Evolutionary conservation across 805 yeast genomes (phyloP).

Genomic region (Candida loeiensis): DNA sequence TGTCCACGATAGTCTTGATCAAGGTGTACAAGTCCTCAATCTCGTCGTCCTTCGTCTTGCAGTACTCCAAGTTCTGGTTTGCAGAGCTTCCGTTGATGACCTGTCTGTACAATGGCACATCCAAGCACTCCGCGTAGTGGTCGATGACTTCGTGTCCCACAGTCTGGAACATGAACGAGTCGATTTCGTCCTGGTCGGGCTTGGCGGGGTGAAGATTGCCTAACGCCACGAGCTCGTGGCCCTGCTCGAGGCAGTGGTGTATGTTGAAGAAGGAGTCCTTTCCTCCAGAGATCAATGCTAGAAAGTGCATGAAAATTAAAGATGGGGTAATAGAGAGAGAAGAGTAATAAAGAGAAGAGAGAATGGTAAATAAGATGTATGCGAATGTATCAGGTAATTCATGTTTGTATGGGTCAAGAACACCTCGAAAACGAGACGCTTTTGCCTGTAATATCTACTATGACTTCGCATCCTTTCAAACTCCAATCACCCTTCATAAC

Average conservation of each 20-base stretch:
- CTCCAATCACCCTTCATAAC: too few relatives aligned
- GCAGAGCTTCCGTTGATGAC: conserved; percentile 60
- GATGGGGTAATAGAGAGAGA: background rate
- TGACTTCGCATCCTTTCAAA: too few relatives aligned
- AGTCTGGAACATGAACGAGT: conserved; percentile 96
- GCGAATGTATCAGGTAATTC: too few relatives aligned
- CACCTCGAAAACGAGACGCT: too few relatives aligned
- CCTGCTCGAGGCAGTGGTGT: conserved; percentile 77
- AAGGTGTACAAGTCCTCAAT: conserved; percentile 75
- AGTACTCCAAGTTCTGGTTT: conserved; percentile 67
- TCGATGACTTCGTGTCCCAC: conserved; percentile 84
- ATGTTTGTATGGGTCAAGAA: too few relatives aligned
- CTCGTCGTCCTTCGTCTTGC: conserved; percentile 69
- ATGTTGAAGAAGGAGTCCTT: conserved; percentile 93
- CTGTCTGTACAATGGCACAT: conserved; percentile 73
- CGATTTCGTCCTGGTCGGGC: conserved; percentile 56
- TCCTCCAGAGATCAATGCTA: conserved; percentile 92
- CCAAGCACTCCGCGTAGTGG: conserved; percentile 64
- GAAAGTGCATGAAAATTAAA: conserved; percentile 65
- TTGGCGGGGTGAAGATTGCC: conserved; percentile 76
- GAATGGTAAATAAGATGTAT: too few relatives aligned
- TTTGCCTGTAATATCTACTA: too few relatives aligned
- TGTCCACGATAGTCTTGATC: conserved; percentile 41
- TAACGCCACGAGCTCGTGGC: conserved; percentile 81
- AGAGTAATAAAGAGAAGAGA: too few relatives aligned